phyloP scores from a whole-genome alignment of 1,139 yeast genomes.

The Candida pseudoviswanathii region DNA sequence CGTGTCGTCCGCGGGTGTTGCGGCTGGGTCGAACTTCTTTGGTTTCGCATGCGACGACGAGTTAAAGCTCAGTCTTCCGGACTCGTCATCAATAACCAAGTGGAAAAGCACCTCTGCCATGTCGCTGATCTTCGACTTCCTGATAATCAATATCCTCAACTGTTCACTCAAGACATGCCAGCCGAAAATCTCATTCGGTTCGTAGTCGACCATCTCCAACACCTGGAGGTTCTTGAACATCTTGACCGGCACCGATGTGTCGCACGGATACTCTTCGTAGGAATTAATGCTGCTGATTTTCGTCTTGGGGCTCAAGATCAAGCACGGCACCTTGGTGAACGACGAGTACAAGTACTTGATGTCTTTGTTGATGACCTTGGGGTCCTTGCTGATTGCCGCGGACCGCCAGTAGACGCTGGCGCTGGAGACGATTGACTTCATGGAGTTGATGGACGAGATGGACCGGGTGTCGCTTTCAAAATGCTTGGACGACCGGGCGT shows the following conservation, averaged over 20 bases:
- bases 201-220: conserved; percentile 59
- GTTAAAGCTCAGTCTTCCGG: conserved; percentile 44
- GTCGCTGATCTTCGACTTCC: conserved; percentile 52
- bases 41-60: conserved; percentile 17
- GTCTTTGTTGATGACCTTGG: conserved; percentile 48
- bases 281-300: conserved; percentile 58
- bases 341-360: conserved; percentile 63
- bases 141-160: conserved; percentile 55
- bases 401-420: conserved; percentile 50
- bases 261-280: conserved; percentile 73
- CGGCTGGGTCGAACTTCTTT: conserved; percentile 3
- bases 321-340: conserved; percentile 66
- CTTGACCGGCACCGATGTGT: conserved; percentile 63
- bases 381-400: conserved; percentile 41
- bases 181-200: conserved; percentile 66
- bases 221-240: conserved; percentile 65
- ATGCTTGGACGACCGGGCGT: conserved; percentile 44
- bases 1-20: conserved; percentile 13
- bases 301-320: conserved; percentile 59
- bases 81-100: conserved; percentile 58
- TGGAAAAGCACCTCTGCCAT: conserved; percentile 52
- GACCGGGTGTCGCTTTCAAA: conserved; percentile 62
- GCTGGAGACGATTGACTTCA: conserved; percentile 55
- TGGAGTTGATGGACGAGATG: conserved; percentile 62
- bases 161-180: conserved; percentile 63